A percentile compares a stretch with the other conserved stretches of the same genome.
phyloP scores from a whole-genome alignment of 108 stramenopile species.

The Pseudonitzschia pungens region DNA sequence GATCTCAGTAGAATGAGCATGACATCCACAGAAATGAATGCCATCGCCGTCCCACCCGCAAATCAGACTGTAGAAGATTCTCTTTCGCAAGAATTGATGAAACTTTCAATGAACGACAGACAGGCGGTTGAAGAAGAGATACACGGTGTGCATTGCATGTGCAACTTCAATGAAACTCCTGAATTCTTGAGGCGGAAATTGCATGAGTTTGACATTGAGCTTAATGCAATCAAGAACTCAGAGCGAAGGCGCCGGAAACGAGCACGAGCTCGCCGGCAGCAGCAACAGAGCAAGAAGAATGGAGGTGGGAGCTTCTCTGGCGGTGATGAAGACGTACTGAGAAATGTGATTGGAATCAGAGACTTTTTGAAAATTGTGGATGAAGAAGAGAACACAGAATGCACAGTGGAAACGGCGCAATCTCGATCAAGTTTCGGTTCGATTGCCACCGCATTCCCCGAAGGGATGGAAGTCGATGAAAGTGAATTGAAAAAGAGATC shows the following conservation, averaged over 20 bases:
- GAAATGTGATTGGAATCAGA: conserved; percentile 1
- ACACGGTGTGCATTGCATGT: background rate
- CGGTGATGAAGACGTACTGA: background rate
- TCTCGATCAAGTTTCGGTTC: background rate
- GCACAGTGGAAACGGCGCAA: background rate
- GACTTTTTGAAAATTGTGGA: background rate
- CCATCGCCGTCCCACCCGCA: background rate
- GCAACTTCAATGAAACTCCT: background rate
- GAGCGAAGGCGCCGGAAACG: background rate
- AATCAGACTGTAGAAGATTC: background rate
- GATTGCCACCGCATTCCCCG: background rate
- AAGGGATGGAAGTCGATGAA: background rate
- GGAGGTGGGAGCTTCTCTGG: background rate
- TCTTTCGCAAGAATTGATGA: background rate
- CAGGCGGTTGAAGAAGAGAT: conserved; percentile 1
- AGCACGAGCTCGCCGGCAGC: background rate
- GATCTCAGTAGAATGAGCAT: background rate
- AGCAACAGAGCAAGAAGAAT: background rate
- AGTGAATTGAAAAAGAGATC: background rate
- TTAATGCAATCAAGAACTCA: background rate
- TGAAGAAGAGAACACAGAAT: background rate
- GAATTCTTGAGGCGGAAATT: background rate
- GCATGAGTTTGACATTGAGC: conserved; percentile 1
- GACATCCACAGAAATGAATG: background rate
- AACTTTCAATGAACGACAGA: conserved; percentile 2